These are phyloP conservation scores for Cryptosporidium sp. DNA, from an alignment of 169 alveolate genomes.

Conservation along the genomic window DNA sequence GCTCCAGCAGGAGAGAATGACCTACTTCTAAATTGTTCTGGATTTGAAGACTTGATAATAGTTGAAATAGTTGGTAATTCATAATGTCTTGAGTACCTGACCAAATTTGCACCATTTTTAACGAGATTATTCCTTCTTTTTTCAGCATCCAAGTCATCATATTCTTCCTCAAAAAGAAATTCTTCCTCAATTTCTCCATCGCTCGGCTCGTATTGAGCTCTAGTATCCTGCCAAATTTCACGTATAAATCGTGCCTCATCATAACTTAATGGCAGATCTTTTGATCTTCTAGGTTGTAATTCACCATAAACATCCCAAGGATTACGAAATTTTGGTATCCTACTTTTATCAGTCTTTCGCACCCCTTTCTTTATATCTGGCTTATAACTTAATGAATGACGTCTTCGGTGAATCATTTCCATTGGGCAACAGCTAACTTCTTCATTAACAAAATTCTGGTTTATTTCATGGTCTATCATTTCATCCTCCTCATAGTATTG, in stretches of 20 bases:
- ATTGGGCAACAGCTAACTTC: constrained; percentile 59
- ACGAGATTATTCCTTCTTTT: constrained; percentile 30
- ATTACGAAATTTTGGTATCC: constrained; percentile 59
- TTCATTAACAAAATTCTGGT: background rate
- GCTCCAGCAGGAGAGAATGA: constrained; percentile 39
- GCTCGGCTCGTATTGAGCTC: constrained; percentile 75
- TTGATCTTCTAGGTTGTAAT: constrained; percentile 1
- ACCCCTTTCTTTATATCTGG: constrained; percentile 20
- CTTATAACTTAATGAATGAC: constrained; percentile 35
- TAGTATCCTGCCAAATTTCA: constrained; percentile 76
- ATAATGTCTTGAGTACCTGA: constrained; percentile 64
- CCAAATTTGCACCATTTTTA: constrained; percentile 66
- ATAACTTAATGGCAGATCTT: constrained; percentile 46
- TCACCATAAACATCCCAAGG: constrained; percentile 46
- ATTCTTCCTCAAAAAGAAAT: constrained; percentile 64
- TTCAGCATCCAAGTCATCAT: constrained; percentile 58
- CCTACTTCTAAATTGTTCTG: constrained; percentile 73
- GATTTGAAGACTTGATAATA: constrained; percentile 56
- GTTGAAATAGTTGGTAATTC: constrained; percentile 70
- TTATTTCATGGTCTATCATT: background rate
- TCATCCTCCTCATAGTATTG: background rate
- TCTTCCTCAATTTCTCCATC: constrained; percentile 72
- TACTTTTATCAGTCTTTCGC: constrained; percentile 21
- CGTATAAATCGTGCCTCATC: constrained; percentile 72
- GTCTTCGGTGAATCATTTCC: constrained; percentile 49